Conservation (phyloP, 2,329 filamentous ascomycete species). For the Gyromitra esculenta region DNA sequence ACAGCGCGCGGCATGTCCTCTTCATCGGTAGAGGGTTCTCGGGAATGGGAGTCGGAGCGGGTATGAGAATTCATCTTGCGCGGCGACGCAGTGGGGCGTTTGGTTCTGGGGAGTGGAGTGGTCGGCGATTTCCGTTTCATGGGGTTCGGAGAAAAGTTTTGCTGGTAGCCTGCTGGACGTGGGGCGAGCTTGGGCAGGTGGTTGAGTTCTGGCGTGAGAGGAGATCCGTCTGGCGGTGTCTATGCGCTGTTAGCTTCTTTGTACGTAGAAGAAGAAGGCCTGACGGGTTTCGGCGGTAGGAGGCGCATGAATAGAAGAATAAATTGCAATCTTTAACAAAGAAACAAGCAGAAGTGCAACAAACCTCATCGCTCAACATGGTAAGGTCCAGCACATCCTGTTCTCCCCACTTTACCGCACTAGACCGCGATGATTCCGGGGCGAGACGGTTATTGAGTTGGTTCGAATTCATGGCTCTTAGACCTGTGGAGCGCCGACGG, state of each 20-base stretch:
- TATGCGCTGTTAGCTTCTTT: background rate
- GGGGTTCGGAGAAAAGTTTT: background rate
- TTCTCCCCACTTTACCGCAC: background rate
- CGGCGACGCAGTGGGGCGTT: background rate
- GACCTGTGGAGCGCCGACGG: background rate
- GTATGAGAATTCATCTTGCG: background rate
- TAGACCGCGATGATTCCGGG: no score
- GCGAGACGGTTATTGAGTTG: background rate
- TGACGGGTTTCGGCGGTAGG: background rate
- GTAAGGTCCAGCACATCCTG: background rate
- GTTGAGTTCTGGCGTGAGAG: background rate
- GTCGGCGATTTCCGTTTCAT: background rate
- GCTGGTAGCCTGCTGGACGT: background rate
- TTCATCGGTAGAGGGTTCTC: background rate
- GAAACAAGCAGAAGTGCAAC: background rate
- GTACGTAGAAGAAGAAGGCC: background rate
- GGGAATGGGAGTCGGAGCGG: background rate
- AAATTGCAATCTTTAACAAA: background rate
- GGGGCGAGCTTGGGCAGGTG: background rate
- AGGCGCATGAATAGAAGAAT: no score
- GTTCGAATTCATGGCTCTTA: background rate
- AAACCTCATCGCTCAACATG: background rate
- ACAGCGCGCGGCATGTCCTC: background rate
- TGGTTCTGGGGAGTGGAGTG: background rate
- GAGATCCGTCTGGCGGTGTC: no score